A percentile compares a stretch with the other conserved stretches of the same genome.
phyloP scores from a whole-genome alignment of 176 grass and related monocot species.

The Tuctoria greenei region DNA sequence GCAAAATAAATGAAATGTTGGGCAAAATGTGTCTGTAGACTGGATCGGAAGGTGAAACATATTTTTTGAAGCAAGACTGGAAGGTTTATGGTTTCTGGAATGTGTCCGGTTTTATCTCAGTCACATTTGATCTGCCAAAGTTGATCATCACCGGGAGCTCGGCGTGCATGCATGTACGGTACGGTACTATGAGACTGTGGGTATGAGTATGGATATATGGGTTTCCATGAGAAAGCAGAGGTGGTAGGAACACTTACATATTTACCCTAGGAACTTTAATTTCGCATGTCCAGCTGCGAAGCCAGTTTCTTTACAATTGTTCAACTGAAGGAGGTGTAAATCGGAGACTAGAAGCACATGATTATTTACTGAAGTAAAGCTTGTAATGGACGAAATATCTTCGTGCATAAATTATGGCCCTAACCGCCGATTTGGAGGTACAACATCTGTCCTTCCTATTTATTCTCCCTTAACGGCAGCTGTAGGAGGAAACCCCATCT shows the following conservation, averaged over 20 bases:
- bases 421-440: not conserved
- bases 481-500: not conserved
- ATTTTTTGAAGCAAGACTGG: too few relatives aligned
- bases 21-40: slow-evolving; percentile 14
- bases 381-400: not conserved
- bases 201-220: not conserved
- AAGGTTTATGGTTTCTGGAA: too few relatives aligned
- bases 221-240: not conserved
- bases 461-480: not conserved
- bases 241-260: not conserved
- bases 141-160: too few relatives aligned
- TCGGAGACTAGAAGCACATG: not conserved
- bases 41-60: slow-evolving; percentile 2
- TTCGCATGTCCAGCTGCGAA: not conserved
- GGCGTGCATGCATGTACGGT: not conserved
- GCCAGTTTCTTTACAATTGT: not conserved
- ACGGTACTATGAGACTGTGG: too few relatives aligned
- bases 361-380: not conserved
- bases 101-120: too few relatives aligned
- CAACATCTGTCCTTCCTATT: not conserved
- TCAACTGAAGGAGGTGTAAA: not conserved
- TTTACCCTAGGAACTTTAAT: not conserved
- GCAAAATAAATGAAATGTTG: slow-evolving; percentile 48
- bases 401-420: not conserved
- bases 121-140: slow-evolving; percentile 6